Evolutionary conservation across 1,139 yeast genomes (phyloP).

Genomic region (Lodderomyces margitis): DNA sequence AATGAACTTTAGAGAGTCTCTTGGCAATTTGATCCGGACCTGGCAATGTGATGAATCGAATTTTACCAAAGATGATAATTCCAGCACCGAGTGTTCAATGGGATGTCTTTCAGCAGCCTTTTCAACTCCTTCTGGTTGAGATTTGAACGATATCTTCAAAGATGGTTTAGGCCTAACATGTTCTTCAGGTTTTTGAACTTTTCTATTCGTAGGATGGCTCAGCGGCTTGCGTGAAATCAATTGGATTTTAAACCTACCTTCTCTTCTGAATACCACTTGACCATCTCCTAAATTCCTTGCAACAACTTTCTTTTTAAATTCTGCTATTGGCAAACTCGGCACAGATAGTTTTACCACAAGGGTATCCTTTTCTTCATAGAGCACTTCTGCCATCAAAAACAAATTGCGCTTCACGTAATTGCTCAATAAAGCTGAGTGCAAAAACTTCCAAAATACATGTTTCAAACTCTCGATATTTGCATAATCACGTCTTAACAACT

Average conservation of each 20-base stretch:
- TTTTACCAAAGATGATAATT: slow-evolving; percentile 5
- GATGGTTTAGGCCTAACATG: slow-evolving; percentile 6
- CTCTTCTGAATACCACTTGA: slow-evolving; percentile 40
- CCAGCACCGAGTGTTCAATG: neutral
- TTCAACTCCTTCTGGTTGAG: slow-evolving; percentile 2
- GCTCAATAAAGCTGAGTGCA: slow-evolving; percentile 60
- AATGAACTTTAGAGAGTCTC: neutral
- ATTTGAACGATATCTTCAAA: slow-evolving; percentile 18
- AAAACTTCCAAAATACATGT: slow-evolving; percentile 63
- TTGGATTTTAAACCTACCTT: slow-evolving; percentile 47
- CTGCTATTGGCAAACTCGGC: slow-evolving; percentile 55
- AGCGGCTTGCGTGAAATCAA: slow-evolving; percentile 24
- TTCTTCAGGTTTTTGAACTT: slow-evolving; percentile 4
- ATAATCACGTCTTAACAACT: slow-evolving; percentile 63
- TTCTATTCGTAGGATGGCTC: slow-evolving; percentile 9
- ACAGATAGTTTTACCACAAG: slow-evolving; percentile 59
- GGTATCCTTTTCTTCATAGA: slow-evolving; percentile 64
- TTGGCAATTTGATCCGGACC: slow-evolving; percentile 9
- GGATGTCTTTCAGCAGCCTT: neutral
- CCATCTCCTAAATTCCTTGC: slow-evolving; percentile 53
- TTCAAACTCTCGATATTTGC: slow-evolving; percentile 63
- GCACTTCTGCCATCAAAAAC: slow-evolving; percentile 62
- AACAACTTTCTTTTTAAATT: slow-evolving; percentile 55
- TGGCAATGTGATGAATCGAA: slow-evolving; percentile 10
- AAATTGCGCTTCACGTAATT: slow-evolving; percentile 60